Base-by-base conservation (phyloP, 176 grass and related monocot species). In the Cenchrus fungigraminus region DNA sequence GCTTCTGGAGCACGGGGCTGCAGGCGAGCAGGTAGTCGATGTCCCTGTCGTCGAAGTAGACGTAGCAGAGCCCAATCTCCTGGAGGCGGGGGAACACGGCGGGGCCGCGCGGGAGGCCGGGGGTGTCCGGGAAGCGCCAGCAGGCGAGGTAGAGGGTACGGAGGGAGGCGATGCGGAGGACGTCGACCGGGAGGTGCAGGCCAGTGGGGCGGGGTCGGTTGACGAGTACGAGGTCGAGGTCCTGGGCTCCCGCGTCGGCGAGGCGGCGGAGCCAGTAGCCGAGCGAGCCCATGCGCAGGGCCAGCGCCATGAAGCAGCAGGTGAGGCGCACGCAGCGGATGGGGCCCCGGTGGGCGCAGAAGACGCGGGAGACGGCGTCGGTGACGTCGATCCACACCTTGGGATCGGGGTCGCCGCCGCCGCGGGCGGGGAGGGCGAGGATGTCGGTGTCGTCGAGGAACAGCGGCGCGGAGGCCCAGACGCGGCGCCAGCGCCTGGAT, bases 1-100 rank as follows among this genome's bases (percentile, higher is more conserved):
- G 52, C 69, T 49, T 89, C 76, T 89, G 76, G 29, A 89, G 87
- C 17, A 75, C 69, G 53, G 76, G 87, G 77, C 87, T 85, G 82
- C 82, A 68, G 22, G 46, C 19, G 31, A 89, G 82, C 8, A 89
- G 40, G 87, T 25, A 3, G 28, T 89, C 87, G 76, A 89, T 11
- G 11, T 68, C 76, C 19, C 15, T 13, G 29, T 13, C 4, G 25
- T 20, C 1, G 68, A 85, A 74, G 14, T 0, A 0, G 51, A 53
- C 72, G 61, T 14, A 11, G 67, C 19, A 90, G 79, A 83, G 59
- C n/a, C 82, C 80, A 16, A 90, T 62, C 79, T 90, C 84, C 16
- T 6, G 40, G 49, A 87, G 88, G 65, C 68, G 44, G 3, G 88
- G 80, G 80, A 91, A 87, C 32, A 46, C 78, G 62, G 58, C 6